phyloP scores from a whole-genome alignment of 306 rosid species.

The Pterocarpus macrocarpus region DNA sequence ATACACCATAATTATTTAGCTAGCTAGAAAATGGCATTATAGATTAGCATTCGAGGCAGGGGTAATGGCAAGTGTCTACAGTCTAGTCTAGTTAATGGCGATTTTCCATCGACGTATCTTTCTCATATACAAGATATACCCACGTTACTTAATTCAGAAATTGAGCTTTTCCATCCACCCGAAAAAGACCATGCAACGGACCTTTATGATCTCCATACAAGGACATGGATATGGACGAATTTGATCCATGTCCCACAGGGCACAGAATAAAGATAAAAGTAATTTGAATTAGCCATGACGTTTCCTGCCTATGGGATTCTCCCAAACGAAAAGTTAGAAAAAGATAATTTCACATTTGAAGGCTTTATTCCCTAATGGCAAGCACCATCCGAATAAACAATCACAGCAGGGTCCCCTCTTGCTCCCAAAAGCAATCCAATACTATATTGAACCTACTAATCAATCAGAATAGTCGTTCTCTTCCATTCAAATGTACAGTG shows the following conservation, averaged over 20 bases:
- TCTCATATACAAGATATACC: neutral
- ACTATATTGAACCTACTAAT: constrained; percentile 60
- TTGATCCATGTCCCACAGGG: constrained; percentile 57
- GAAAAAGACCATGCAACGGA: constrained; percentile 52
- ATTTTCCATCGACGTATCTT: neutral
- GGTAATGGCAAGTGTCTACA: too few relatives aligned
- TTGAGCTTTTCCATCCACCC: constrained; percentile 46
- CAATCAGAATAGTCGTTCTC: constrained; percentile 53
- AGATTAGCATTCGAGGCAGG: constrained; percentile 20
- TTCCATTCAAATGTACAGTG: constrained; percentile 44
- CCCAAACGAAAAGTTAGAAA: constrained; percentile 49
- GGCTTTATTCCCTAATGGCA: constrained; percentile 75
- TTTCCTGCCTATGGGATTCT: constrained; percentile 68
- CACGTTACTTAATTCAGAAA: constrained; percentile 47
- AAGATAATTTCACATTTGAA: constrained; percentile 51
- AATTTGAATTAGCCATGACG: constrained; percentile 52
- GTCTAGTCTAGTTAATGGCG: too few relatives aligned
- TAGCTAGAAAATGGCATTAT: constrained; percentile 35
- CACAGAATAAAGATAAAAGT: constrained; percentile 53
- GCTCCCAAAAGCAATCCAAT: constrained; percentile 61
- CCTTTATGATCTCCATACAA: constrained; percentile 47
- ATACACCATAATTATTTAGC: constrained; percentile 44
- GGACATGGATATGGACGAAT: constrained; percentile 51
- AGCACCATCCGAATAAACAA: constrained; percentile 70
- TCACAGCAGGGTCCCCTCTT: constrained; percentile 66